These are phyloP conservation scores for Dichotomopilus funicola DNA, from an alignment of 2,329 filamentous ascomycete species.

Conservation along the genomic window DNA sequence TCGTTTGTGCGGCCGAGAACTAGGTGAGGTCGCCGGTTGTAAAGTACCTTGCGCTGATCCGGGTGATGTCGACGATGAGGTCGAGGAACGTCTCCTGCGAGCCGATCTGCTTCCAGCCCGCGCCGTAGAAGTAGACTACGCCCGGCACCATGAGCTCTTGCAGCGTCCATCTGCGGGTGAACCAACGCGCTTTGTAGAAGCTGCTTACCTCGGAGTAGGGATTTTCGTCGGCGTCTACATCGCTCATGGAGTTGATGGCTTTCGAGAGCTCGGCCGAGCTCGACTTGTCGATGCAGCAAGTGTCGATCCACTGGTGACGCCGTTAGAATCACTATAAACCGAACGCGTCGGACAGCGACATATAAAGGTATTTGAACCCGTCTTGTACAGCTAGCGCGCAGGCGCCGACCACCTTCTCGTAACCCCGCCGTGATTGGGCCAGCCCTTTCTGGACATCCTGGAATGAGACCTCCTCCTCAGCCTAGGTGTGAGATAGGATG, in stretches of 20 bases:
- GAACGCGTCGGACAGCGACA: neutral
- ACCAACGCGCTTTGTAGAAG: slow-evolving; percentile 10
- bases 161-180: slow-evolving; percentile 14
- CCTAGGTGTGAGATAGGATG: slow-evolving; percentile 21
- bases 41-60: slow-evolving; percentile 6
- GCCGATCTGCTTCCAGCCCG: slow-evolving; percentile 10
- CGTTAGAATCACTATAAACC: neutral
- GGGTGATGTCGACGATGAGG: slow-evolving; percentile 4
- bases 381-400: slow-evolving; percentile 4
- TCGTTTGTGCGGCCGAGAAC: slow-evolving; percentile 27
- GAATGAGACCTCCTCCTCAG: slow-evolving; percentile 11
- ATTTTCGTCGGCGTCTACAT: slow-evolving; percentile 4
- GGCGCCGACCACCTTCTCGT: slow-evolving; percentile 4
- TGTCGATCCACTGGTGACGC: slow-evolving; percentile 9
- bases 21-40: slow-evolving; percentile 4
- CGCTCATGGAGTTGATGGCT: slow-evolving; percentile 16
- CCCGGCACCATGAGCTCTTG: slow-evolving; percentile 13
- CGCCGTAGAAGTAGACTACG: slow-evolving; percentile 17
- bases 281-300: slow-evolving; percentile 16
- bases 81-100: slow-evolving; percentile 8
- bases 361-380: slow-evolving; percentile 16
- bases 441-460: slow-evolving; percentile 11
- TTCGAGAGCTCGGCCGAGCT: slow-evolving; percentile 12
- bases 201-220: neutral
- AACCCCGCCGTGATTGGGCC: neutral